Evolutionary conservation across 2,329 filamentous ascomycete genomes (phyloP).

Genomic region (Aspergillus sp.): DNA sequence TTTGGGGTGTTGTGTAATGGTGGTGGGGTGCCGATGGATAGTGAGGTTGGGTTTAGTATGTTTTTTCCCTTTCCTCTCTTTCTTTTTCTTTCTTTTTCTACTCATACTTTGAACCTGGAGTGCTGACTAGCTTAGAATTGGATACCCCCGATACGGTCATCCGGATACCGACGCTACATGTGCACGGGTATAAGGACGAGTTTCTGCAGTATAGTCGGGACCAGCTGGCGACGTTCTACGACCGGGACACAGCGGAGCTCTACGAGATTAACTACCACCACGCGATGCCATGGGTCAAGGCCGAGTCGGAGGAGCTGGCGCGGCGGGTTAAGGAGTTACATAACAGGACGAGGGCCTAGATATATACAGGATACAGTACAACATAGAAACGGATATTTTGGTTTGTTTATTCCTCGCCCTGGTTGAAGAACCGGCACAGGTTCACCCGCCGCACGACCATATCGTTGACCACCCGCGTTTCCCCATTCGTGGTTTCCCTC

Average conservation of each 20-base stretch:
- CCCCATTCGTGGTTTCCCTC: background rate
- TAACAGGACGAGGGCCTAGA: slow-evolving; percentile 1
- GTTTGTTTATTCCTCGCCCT: background rate
- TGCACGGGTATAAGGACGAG: slow-evolving; percentile 22
- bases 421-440: too few relatives aligned
- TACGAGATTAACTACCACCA: slow-evolving; percentile 25
- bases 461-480: background rate
- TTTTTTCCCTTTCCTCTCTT: background rate
- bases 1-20: slow-evolving; percentile 25
- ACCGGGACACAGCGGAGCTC: slow-evolving; percentile 6
- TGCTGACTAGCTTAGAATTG: background rate
- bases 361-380: background rate
- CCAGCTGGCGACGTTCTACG: slow-evolving; percentile 17
- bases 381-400: background rate
- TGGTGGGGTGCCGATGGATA: slow-evolving; percentile 19
- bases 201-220: slow-evolving; percentile 17
- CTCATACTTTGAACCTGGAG: background rate
- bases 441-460: background rate
- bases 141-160: slow-evolving; percentile 1
- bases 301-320: slow-evolving; percentile 19
- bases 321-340: slow-evolving; percentile 15
- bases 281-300: slow-evolving; percentile 25
- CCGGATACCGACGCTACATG: slow-evolving; percentile 20
- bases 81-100: background rate
- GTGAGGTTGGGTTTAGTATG: slow-evolving; percentile 18